Base-by-base conservation (phyloP, 2,329 filamentous ascomycete genomes). In the Ceratocystis harringtonii region DNA sequence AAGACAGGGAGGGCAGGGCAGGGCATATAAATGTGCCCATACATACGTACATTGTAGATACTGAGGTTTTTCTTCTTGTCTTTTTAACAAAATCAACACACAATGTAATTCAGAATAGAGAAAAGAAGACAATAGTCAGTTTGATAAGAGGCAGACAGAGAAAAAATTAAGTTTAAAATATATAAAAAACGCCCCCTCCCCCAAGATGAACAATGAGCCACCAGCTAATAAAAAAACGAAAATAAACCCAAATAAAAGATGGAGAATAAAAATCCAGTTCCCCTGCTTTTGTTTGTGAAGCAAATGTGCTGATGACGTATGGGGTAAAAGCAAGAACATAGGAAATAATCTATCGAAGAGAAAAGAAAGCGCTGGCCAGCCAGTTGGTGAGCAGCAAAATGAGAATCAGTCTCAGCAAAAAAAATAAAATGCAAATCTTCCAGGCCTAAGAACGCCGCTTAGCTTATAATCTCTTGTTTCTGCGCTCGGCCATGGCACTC, bases 341-440 rank as follows among this genome's bases (percentile, higher is more conserved):
- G 19, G n/a, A 32, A 57, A 57, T n/a, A 36, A 58, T 65, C n/a
- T 64, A 61, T 36, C 28, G 57, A 62, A 58, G 28, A 62, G 50
- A 67, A 65, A 22, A 58, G 17, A 64, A 62, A 17, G 32, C 58
- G 12, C 15, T 61, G 17, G 58, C 12, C 8, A 36, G 12, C 15
- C 5, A 66, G 50, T 50, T 32, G 22, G 22, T 62, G n/a, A 36
- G 19, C 8, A 44, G 8, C 6, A 45, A 36, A 64, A n/a, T 28
- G 28, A 45, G 52, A 10, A 2, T 19, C 19, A 10, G 52, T 45
- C 19, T 7, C 36, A 41, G 15, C 48, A 36, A 15, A 36, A 52
- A 61, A 52, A 45, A 5, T n/a, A 43, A 19, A 63, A 22, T n/a
- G 22, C n/a, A 22, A 25, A 15, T 36, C 32, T 36, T 36, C 32